Evolutionary conservation across 1,139 yeast genomes (phyloP).

Genomic region (Sugiyamaella neomexicana): DNA sequence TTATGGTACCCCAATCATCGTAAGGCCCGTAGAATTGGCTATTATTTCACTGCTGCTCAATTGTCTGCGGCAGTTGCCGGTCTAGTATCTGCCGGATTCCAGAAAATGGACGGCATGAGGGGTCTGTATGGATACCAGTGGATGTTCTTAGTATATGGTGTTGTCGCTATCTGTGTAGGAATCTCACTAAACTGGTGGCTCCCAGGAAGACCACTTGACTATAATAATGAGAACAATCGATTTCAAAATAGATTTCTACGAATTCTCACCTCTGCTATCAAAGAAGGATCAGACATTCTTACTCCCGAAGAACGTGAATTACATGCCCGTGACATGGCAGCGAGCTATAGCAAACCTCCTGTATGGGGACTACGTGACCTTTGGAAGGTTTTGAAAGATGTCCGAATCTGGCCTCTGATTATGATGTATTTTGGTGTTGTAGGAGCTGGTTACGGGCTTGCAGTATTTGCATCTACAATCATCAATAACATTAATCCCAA

Average conservation of each 20-base stretch:
- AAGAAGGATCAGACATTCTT: conserved; percentile 45
- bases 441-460: conserved; percentile 83
- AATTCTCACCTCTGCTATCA: conserved; percentile 12
- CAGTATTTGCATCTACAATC: conserved; percentile 84
- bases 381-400: conserved; percentile 55
- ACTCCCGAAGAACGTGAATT: conserved; percentile 52
- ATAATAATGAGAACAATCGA: conserved; percentile 6
- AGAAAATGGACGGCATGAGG: conserved; percentile 68
- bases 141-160: conserved; percentile 79
- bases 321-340: conserved; percentile 65
- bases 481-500: conserved; percentile 63
- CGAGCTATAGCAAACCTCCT: conserved; percentile 46
- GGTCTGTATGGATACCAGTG: conserved; percentile 87
- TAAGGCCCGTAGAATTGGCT: conserved; percentile 77
- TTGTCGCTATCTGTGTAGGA: conserved; percentile 67
- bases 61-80: conserved; percentile 85
- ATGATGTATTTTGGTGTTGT: conserved; percentile 93
- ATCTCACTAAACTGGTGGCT: conserved; percentile 75
- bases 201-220: conserved; percentile 61
- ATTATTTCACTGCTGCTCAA: conserved; percentile 90
- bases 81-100: conserved; percentile 82
- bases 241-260: conserved; percentile 33
- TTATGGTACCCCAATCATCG: conserved; percentile 85
- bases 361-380: conserved; percentile 66
- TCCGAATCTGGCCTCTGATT: conserved; percentile 74